Evolutionary conservation across 495 filamentous ascomycete genomes (phyloP), one percentile per base, ranked within the genome.

Genomic region (Aspergillus incahuasiensis): DNA sequence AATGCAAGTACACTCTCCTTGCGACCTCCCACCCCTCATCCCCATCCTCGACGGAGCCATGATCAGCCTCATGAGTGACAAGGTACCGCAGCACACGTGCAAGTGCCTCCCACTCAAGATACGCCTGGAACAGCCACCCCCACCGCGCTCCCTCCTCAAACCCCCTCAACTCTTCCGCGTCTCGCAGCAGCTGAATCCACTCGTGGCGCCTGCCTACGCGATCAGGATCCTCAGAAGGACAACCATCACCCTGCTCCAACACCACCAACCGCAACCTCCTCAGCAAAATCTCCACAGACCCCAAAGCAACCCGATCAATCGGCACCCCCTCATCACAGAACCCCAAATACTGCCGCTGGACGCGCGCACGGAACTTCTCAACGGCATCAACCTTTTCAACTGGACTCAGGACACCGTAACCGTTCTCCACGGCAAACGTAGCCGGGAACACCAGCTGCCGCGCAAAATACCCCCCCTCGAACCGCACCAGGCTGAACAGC

Each of bases 51-150:
- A 28, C 49, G 15, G 21, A 21, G 5, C 48, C 56, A 4, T 19
- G n/a, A n/a, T n/a, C n/a, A n/a, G n/a, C 34, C 30, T 82, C 25
- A 28, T 28, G 25, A 8, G 25, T 73, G 60, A 83, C 83, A 3
- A 91, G 73, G 57, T 92, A 87, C 1, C 85, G 76, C 5, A 92
- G 68, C 3, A 69, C 73, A 59, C 85, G 88, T 1, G 82, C 82
- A 3, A 91, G 75, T 11, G 89, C 86, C 56, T 91, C 86, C 84
- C 86, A 88, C 56, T 91, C 86, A 11, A 85, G 79, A 63, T 91
- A 90, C 0, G 84, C 90, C 65, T 84, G 81, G 70, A 90, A 90
- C n/a, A 91, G 75, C 89, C 66, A 67, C 3, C 61, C 41, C 66
- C 62, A 69, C 28, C 50, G 54, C 39, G 38, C 55, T 6, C 62